Evolutionary conservation across 768 basidiomycete species (phyloP), one percentile per base, ranked within the genome.

Genomic region (Tephrocybe rancida): DNA sequence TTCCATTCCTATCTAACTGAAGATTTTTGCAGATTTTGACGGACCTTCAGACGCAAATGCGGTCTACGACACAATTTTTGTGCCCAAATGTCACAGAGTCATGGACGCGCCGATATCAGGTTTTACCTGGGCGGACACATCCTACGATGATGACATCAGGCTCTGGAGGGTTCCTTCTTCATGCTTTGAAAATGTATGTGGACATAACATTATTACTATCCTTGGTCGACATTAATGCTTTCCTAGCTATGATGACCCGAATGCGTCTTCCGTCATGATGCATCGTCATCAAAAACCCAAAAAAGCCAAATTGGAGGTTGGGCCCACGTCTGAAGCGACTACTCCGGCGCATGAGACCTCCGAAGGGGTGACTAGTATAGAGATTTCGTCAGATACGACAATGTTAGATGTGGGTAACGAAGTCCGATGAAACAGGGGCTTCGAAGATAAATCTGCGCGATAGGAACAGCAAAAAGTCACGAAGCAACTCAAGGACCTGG

Each of bases 61-160:
- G 91, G 43, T 71, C 79, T 22, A 64, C 79, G 35, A 84, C 88
- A 8, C 70, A 79, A 56, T 95, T 84, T 69, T 75, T 98, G 10
- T 86, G 84, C 27, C 88, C 93, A 7, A 85, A 80, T 14, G 73
- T 98, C 26, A 88, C 90, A 2, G 96, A 98, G 70, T 77, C 84
- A 10, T 98, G 91, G 88, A 69, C 92, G 37, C 84, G 96, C 25
- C 82, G 84, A 57, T 99, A 98, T 73, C 96, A 98, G 68, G 87
- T 95, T 14, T 77, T 99, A n/a, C 97, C 97, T 21, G 96, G 97
- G 21, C 81, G 97, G 30, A 96, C 92, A 35, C 97, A 99, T 73
- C 97, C 97, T 3, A 85, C 83, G 58, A 98, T 99, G 97, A 87
- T 79, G 51, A 90, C 86, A 54, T 88, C 91, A 19, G 92, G 92